Percentiles rank a stretch among this genome's conserved stretches.
Conservation (phyloP, 805 yeast species). For the Schizosaccharomyces japonicus region DNA sequence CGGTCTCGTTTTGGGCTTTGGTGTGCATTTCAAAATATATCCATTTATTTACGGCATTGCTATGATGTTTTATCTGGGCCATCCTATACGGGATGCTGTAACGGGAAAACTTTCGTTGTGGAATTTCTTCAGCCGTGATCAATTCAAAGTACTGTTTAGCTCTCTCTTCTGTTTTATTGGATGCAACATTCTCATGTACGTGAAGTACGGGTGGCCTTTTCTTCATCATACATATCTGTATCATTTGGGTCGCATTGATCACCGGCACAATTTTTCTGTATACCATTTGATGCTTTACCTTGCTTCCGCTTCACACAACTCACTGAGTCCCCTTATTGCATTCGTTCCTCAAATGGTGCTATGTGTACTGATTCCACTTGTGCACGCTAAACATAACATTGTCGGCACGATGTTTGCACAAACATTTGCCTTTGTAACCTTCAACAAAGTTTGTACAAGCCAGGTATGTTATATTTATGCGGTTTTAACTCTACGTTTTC, state of each 20-base stretch:
- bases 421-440: constrained; percentile 53
- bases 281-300: constrained; percentile 45
- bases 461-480: constrained; percentile 20
- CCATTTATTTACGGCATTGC: constrained; percentile 76
- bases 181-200: constrained; percentile 38
- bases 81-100: not conserved
- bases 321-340: constrained; percentile 31
- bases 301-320: constrained; percentile 10
- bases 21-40: constrained; percentile 76
- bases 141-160: not conserved
- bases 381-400: constrained; percentile 22
- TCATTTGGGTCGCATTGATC: constrained; percentile 66
- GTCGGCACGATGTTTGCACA: constrained; percentile 43
- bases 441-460: constrained; percentile 69
- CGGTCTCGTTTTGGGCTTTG: constrained; percentile 36
- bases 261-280: constrained; percentile 80
- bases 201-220: constrained; percentile 24
- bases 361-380: constrained; percentile 35
- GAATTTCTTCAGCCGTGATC: not conserved
- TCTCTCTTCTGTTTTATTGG: constrained; percentile 19
- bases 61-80: constrained; percentile 21
- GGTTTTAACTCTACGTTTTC: not conserved
- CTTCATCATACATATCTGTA: constrained; percentile 57
- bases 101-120: not conserved
- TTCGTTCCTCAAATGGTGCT: constrained; percentile 61